phyloP scores from a whole-genome alignment of 1,284 basidiomycete genomes.

The Mycena citricolor region DNA sequence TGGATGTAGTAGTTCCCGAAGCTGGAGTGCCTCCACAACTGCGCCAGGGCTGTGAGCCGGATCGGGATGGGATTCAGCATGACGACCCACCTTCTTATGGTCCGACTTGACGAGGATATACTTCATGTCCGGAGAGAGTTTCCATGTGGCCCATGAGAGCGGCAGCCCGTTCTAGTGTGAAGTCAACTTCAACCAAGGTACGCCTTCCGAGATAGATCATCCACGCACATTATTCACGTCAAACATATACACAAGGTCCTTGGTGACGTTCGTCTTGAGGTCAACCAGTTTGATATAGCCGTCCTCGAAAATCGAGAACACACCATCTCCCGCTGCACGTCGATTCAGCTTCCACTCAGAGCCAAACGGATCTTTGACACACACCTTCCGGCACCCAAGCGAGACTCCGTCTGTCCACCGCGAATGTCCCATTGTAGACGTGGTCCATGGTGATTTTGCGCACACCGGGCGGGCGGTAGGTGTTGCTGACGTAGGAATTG shows the following conservation, averaged over 20 bases:
- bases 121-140: constrained; percentile 84
- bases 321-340: constrained; percentile 82
- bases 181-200: constrained; percentile 10
- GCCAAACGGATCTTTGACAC: constrained; percentile 26
- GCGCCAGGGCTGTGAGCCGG: constrained; percentile 3
- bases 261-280: constrained; percentile 71
- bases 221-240: constrained; percentile 61
- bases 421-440: constrained; percentile 88
- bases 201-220: background rate
- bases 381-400: constrained; percentile 89
- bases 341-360: background rate
- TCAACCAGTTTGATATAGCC: constrained; percentile 76
- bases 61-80: too few species aligned
- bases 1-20: constrained; percentile 90
- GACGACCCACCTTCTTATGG: constrained; percentile 57
- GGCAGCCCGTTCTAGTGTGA: constrained; percentile 59
- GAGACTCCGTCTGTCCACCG: constrained; percentile 43
- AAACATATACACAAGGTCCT: constrained; percentile 52
- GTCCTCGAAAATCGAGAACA: constrained; percentile 67
- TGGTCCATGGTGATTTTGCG: constrained; percentile 83
- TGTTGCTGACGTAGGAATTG: constrained; percentile 57
- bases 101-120: constrained; percentile 81
- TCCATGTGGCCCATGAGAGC: constrained; percentile 65
- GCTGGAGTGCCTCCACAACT: constrained; percentile 93
- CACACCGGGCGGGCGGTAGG: constrained; percentile 52